Percentiles rank a stretch among this genome's conserved stretches.
Evolutionary conservation across 805 yeast genomes (phyloP).

Genomic region (Schwanniomyces vanrijiae): DNA sequence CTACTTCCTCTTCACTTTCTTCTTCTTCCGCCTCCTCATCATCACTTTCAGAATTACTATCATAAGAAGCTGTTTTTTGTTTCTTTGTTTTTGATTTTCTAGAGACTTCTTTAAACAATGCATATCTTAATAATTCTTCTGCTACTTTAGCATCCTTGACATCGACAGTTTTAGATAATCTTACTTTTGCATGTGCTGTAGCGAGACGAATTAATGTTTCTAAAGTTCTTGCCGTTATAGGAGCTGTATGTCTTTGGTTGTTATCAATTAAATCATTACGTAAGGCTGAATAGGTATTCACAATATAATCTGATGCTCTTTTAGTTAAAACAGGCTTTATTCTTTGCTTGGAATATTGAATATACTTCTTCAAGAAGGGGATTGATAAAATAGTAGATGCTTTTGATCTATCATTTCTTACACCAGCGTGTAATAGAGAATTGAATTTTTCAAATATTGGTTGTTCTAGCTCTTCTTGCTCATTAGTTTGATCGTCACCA

Average conservation of each 20-base stretch:
- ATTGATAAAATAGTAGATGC: constrained; percentile 54
- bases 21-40: constrained; percentile 40
- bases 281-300: constrained; percentile 72
- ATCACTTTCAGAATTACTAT: constrained; percentile 29
- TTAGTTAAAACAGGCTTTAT: constrained; percentile 76
- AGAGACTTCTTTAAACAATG: constrained; percentile 76
- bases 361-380: constrained; percentile 84
- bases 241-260: constrained; percentile 79
- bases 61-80: constrained; percentile 17
- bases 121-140: constrained; percentile 77
- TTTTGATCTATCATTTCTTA: constrained; percentile 27
- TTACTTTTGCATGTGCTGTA: constrained; percentile 96
- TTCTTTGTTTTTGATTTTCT: constrained; percentile 35
- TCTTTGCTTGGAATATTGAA: constrained; percentile 91
- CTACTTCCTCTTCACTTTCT: constrained; percentile 25
- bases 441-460: constrained; percentile 84
- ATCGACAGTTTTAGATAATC: constrained; percentile 75
- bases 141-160: constrained; percentile 83
- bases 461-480: constrained; percentile 46
- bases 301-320: constrained; percentile 78
- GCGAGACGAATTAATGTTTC: constrained; percentile 93
- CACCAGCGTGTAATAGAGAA: constrained; percentile 80
- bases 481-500: constrained; percentile 57
- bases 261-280: constrained; percentile 68
- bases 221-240: constrained; percentile 96